Base-by-base conservation (phyloP, 2,329 filamentous ascomycete genomes). In the Aureobasidium melanogenum region DNA sequence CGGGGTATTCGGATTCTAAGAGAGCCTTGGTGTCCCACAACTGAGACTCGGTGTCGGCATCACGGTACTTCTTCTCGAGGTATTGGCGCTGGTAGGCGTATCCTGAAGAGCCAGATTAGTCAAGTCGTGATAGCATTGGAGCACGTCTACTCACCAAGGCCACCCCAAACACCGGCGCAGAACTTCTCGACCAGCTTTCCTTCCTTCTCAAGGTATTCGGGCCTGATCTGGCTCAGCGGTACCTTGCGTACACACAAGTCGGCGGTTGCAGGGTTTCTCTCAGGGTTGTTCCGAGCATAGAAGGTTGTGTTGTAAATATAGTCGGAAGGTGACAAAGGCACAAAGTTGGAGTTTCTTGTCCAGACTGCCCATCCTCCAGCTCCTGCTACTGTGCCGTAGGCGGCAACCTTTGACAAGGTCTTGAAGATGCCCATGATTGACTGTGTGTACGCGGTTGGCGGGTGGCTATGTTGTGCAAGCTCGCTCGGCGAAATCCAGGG, bases 161-260 rank as follows among this genome's bases (percentile, higher is more conserved):
- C 85, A 64, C 82, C 80, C 86, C 83, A 90, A 52, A 88, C 74
- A 47, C 85, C 85, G 14, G 83, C 83, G 69, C 84, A 88, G 69
- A 88, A 88, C 65, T 83, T 83, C 66, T 87, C 78, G 1, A 82
- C 81, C 52, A 89, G 75, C 65, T 84, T 79, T 34, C 80, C 79
- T 69, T 82, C 83, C 65, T 82, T 80, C 68, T 87, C 77, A 15
- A 89, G 74, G 59, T 90, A 75, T 64, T 86, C 82, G 0, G 87
- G 85, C 32, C 82, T 80, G 63, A 91, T 83, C 68, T 85, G 83
- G 50, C 75, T 76, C 52, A 91, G 69, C 0, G 86, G 84, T 0
- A 90, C 79, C 38, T 78, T 79, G 65, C 84, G 82, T 65, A 88
- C 75, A 67, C 82, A 86, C 12, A 87, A 73, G 69, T 91, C 88